Conservation (phyloP, 2,329 filamentous ascomycete genomes). For the Talaromyces atroroseus region DNA sequence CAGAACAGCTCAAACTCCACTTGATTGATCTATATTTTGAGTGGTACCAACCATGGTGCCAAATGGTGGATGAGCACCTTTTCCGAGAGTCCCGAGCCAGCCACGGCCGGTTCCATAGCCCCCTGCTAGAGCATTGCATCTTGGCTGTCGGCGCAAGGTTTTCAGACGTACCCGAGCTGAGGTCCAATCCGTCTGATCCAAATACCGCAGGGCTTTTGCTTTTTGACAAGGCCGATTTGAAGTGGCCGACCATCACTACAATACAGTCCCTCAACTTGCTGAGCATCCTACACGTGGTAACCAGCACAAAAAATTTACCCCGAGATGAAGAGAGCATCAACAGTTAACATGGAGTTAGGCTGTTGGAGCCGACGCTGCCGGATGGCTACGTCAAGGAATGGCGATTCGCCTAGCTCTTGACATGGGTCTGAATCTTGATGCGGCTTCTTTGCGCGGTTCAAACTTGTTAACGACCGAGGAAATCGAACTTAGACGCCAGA, state of each 20-base stretch:
- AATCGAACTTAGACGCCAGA: slow-evolving; percentile 28
- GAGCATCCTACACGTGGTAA: slow-evolving; percentile 22
- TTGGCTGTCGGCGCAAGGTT: slow-evolving; percentile 32
- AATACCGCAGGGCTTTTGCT: slow-evolving; percentile 32
- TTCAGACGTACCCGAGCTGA: slow-evolving; percentile 27
- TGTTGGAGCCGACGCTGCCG: slow-evolving; percentile 30
- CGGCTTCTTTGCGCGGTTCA: slow-evolving; percentile 22
- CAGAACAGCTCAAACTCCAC: slow-evolving; percentile 24
- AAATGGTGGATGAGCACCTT: slow-evolving; percentile 31
- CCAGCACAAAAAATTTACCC: too few species aligned
- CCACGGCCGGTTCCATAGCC: slow-evolving; percentile 27
- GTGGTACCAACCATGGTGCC: slow-evolving; percentile 35
- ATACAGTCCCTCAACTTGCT: slow-evolving; percentile 33
- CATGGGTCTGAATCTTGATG: slow-evolving; percentile 36
- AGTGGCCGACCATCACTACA: slow-evolving; percentile 31
- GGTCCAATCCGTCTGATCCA: slow-evolving; percentile 25
- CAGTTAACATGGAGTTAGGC: too few species aligned
- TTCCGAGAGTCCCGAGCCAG: slow-evolving; percentile 27
- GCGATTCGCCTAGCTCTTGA: slow-evolving; percentile 32
- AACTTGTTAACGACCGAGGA: slow-evolving; percentile 22
- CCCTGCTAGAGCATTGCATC: slow-evolving; percentile 30
- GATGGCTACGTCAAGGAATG: slow-evolving; percentile 37
- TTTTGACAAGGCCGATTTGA: slow-evolving; percentile 25
- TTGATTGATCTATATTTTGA: slow-evolving; percentile 32
- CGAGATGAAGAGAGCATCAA: too few species aligned